Evolutionary conservation across 2,329 filamentous ascomycete species (phyloP), one percentile per base, ranked within the genome.

Genomic region (Aplosporella prunicola): DNA sequence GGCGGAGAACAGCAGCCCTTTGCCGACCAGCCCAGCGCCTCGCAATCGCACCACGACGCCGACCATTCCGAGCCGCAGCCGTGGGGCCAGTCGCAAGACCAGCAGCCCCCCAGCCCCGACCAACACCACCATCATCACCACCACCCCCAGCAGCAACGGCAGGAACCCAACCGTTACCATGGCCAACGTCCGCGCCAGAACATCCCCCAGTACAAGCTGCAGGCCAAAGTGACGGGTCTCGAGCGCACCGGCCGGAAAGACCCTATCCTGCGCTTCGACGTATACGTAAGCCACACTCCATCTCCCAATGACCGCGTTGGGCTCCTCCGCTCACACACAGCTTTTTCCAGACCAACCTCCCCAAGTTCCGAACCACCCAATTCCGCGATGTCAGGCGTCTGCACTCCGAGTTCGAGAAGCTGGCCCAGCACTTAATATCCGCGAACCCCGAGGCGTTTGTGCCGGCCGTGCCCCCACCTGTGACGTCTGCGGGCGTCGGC

Each of bases 371-470:
- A 51, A 98, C 91, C 1, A 98, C 91, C 5, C 91, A 98, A 60
- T 98, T 95, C 65, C 87, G 91, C 55, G 91, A 98, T 62, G 87
- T 98, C 47, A 83, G 91, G 50, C 84, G 91, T 43, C 81, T 93
- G 44, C 91, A 98, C 62, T 87, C 85, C 32, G 91, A 98, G 57
- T 98, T 98, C 53, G 73, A 85, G 46, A 98, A 96, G 63, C 79
- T 98, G n/a, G 86, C 83, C 39, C 84, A 94, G 42, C 91, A 98
- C 60, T 70, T 98, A 40, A 87, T 95, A 58, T 95, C 89, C 16
- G 88, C 89, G n/a, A 96, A 96, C 53, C 91, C 91, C 3, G 91
- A 98, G 61, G 82, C 87, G 7, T 71, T 98, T 29, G 89, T 98
- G 6, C 91, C 91, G 3, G 87, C 89, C 8, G 87, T 98, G 1